These are phyloP conservation scores for Solanum arcanum DNA, from an alignment of 257 asterid species.

Conservation along the genomic window DNA sequence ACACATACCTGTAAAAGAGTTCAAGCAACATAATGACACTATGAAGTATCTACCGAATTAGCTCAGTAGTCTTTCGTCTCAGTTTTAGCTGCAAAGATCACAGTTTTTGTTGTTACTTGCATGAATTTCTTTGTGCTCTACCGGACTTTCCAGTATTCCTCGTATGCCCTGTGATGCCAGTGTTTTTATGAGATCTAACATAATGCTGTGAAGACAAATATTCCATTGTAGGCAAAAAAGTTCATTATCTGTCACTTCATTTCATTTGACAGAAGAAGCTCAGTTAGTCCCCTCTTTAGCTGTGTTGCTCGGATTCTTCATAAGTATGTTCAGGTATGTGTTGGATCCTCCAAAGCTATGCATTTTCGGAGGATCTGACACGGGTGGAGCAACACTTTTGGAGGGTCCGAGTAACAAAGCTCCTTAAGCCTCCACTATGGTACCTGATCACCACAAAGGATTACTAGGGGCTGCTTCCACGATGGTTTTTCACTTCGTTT, in stretches of 20 bases:
- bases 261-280: not conserved
- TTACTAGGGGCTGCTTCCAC: not conserved
- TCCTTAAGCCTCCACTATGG: not conserved
- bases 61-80: not conserved
- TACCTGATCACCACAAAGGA: not conserved
- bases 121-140: not conserved
- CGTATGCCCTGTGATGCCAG: not conserved
- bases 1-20: not conserved
- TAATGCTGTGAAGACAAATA: not conserved
- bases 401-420: not conserved
- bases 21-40: not conserved
- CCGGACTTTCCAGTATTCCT: not conserved
- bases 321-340: not conserved
- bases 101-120: not conserved
- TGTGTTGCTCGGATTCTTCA: not conserved
- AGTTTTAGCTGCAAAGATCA: not conserved
- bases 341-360: not conserved
- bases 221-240: not conserved
- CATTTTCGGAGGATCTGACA: not conserved
- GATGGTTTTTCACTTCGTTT: not conserved
- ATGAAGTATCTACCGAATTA: not conserved
- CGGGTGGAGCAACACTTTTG: not conserved
- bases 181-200: not conserved
- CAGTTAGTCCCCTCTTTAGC: not conserved
- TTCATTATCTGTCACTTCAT: not conserved